phyloP scores from a whole-genome alignment of 192 early-diverging fungal genomes.

The Rhizophagus clarus region DNA sequence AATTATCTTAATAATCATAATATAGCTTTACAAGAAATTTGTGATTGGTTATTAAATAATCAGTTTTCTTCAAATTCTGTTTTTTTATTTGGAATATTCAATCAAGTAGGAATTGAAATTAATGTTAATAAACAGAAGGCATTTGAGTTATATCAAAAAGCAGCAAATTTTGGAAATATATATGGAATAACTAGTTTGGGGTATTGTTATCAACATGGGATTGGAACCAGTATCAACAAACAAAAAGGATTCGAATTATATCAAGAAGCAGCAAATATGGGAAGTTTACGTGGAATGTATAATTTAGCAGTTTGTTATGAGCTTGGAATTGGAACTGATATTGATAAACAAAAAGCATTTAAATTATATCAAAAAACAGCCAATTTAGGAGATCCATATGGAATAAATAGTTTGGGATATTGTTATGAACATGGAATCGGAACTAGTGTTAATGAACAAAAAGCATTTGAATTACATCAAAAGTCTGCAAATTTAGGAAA shows the following conservation, averaged over 20 bases:
- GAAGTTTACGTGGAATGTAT: conserved; percentile 53
- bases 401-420: conserved; percentile 74
- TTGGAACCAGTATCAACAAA: conserved; percentile 66
- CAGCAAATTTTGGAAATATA: no score
- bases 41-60: no score
- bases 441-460: conserved; percentile 45
- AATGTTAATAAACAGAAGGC: no score
- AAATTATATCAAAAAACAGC: conserved; percentile 57
- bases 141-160: no score
- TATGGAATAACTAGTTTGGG: no score
- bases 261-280: conserved; percentile 52
- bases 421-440: conserved; percentile 72
- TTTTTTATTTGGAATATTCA: no score
- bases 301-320: conserved; percentile 61
- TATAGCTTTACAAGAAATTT: no score
- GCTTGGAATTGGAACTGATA: conserved; percentile 58
- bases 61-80: no score
- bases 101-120: no score
- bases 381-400: conserved; percentile 58
- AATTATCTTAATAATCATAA: no score
- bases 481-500: conserved; percentile 62
- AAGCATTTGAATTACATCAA: conserved; percentile 62
- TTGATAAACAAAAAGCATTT: conserved; percentile 53
- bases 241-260: conserved; percentile 64
- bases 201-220: conserved; percentile 35